phyloP scores from a whole-genome alignment of 225 moss, liverwort and hornwort species.

The Sphagnum contortum region DNA sequence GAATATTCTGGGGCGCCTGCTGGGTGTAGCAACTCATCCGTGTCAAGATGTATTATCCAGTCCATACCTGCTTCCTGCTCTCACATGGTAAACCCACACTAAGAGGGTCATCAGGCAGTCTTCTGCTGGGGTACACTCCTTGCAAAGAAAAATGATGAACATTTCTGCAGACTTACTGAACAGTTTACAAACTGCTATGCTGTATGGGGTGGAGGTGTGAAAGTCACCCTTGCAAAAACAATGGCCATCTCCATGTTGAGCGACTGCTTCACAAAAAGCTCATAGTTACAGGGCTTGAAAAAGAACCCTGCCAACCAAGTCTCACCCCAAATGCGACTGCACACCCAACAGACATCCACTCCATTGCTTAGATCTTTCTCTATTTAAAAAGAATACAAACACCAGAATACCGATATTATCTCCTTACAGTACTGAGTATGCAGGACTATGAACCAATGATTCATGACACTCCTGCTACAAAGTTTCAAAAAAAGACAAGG shows the following conservation, averaged over 20 bases:
- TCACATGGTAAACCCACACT: background rate
- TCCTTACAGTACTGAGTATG: background rate
- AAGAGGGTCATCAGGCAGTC: too few relatives aligned
- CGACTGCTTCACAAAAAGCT: conserved; percentile 97
- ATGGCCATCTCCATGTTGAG: conserved; percentile 99
- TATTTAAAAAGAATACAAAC: background rate
- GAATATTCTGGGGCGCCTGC: conserved; percentile 92
- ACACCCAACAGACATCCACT: conserved; percentile 7
- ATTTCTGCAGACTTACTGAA: too few relatives aligned
- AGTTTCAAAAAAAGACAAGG: too few relatives aligned
- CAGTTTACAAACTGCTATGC: too few relatives aligned
- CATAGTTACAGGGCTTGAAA: conserved; percentile 95
- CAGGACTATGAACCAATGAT: too few relatives aligned
- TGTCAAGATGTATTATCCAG: conserved; percentile 99
- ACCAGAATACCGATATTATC: background rate
- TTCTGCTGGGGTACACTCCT: too few relatives aligned
- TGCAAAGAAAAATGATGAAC: too few relatives aligned
- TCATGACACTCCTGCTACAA: too few relatives aligned
- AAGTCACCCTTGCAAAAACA: conserved; percentile 74
- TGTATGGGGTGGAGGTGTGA: too few relatives aligned
- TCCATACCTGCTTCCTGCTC: conserved; percentile 81
- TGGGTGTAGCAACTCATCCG: conserved; percentile 93
- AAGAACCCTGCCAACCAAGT: conserved; percentile 98
- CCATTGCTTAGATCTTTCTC: background rate
- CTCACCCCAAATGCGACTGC: conserved; percentile 99